Evolutionary conservation across 176 grass and related monocot genomes (phyloP), one percentile per base, ranked within the genome.

Genomic region (Hsuehochloa calcarea): DNA sequence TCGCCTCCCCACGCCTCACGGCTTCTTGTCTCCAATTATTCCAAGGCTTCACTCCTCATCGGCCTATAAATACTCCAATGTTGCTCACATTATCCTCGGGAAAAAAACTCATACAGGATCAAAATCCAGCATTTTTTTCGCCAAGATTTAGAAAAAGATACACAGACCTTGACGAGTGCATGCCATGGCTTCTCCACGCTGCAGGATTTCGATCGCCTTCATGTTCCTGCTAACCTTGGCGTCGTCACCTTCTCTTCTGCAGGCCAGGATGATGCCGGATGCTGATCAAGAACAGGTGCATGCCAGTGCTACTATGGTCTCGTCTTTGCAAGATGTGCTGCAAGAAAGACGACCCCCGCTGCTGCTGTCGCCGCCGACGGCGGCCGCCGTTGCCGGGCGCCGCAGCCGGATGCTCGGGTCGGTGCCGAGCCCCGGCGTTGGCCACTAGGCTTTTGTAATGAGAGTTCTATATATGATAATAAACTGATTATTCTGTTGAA

Each of bases 341-440:
- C 59, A 23, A 31, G 25, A 39, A 26, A 71, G 44, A 5, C 37
- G 44, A 5, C 17, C 31, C 31, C 64, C 60, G 14, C 50, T 9
- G 85, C 59, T 1, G 9, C 44, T 41, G 17, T 35, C 72, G 26
- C 63, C 65, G 12, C 38, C 64, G 56, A 0, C 77, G 29, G 1
- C 4, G 39, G 22, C 3, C 34, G 10, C 62, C 83, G 62, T 51
- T 5, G 27, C 17, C 22, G n/a, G 1, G 6, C 27, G 45, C 46
- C 43, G 68, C 65, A 73, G 73, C 54, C 51, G 90, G 78, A 52
- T 89, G 84, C 78, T 92, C 43, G 90, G 80, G 10, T 92, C 90
- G 51, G 90, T 92, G 74, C 90, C 90, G 0, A 92, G 90, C 80
- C 87, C 90, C 50, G 90, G 90, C 80, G 84, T 89, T 8, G 90